Conservation (phyloP, 2,329 filamentous ascomycete genomes). For the Hymenoscyphus fraxineus region DNA sequence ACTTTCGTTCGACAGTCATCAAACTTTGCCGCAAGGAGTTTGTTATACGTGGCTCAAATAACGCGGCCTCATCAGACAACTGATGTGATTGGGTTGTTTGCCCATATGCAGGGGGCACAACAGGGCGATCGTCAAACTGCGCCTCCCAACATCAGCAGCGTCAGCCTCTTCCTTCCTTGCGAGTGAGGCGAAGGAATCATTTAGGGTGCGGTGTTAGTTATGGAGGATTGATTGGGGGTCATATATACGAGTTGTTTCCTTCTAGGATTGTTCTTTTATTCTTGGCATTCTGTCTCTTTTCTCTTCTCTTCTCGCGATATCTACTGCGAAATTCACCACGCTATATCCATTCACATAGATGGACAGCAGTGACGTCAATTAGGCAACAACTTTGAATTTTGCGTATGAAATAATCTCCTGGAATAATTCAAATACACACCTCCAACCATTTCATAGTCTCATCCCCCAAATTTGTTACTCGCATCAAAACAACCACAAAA, state of each 20-base stretch:
- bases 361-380: not conserved
- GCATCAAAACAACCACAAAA: not conserved
- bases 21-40: not conserved
- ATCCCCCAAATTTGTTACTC: no score
- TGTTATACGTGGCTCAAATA: not conserved
- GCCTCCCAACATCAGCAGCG: not conserved
- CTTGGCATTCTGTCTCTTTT: not conserved
- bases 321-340: not conserved
- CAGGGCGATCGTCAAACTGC: not conserved
- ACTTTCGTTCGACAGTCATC: not conserved
- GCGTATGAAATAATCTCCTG: not conserved
- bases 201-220: not conserved
- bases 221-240: not conserved
- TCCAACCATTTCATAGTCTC: not conserved
- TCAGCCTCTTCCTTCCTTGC: not conserved
- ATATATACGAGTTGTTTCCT: constrained; percentile 3
- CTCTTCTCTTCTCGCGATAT: not conserved
- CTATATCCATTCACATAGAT: not conserved
- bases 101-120: not conserved
- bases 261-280: not conserved
- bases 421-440: not conserved
- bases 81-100: not conserved
- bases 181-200: not conserved
- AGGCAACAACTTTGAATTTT: not conserved
- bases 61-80: not conserved